Percentiles rank a stretch among this genome's conserved stretches.
Conservation (phyloP, 352 stramenopile genomes). For the Globisporangium spinosum region DNA sequence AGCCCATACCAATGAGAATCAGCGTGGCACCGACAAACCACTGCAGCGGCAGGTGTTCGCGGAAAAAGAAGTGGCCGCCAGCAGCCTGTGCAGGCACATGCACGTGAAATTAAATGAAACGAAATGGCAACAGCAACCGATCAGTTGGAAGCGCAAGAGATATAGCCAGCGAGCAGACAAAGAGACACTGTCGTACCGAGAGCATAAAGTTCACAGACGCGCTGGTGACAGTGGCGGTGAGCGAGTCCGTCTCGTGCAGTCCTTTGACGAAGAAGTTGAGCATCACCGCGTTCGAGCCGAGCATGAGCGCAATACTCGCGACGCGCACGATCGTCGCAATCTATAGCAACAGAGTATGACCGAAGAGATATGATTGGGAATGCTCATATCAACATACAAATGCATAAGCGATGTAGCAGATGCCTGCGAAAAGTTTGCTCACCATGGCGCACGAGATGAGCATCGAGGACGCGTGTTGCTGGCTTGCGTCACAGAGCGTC, state of each 20-base stretch:
- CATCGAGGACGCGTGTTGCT: slow-evolving; percentile 4
- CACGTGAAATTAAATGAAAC: background rate
- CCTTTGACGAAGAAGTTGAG: slow-evolving; percentile 79
- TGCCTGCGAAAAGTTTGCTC: background rate
- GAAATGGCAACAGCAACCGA: background rate
- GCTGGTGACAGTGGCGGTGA: slow-evolving; percentile 82
- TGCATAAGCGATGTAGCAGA: background rate
- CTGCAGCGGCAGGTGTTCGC: slow-evolving; percentile 59
- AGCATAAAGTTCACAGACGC: slow-evolving; percentile 81
- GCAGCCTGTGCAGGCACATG: slow-evolving; percentile 29
- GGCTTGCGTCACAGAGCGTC: slow-evolving; percentile 13
- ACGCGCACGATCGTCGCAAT: slow-evolving; percentile 34
- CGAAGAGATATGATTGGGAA: background rate
- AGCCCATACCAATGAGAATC: slow-evolving; percentile 66
- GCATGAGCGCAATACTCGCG: slow-evolving; percentile 63
- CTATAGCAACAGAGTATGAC: slow-evolving; percentile 8
- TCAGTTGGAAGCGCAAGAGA: background rate
- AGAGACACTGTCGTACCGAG: slow-evolving; percentile 29
- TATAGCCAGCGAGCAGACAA: background rate
- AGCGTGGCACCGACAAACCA: slow-evolving; percentile 76
- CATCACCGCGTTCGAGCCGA: slow-evolving; percentile 71
- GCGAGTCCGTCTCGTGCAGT: slow-evolving; percentile 81
- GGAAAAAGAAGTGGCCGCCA: slow-evolving; percentile 55
- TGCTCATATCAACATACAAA: background rate
- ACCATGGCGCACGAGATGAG: slow-evolving; percentile 6